Evolutionary conservation across 208 protist species (phyloP).

Genomic region (Acanthamoeba triangularis): DNA sequence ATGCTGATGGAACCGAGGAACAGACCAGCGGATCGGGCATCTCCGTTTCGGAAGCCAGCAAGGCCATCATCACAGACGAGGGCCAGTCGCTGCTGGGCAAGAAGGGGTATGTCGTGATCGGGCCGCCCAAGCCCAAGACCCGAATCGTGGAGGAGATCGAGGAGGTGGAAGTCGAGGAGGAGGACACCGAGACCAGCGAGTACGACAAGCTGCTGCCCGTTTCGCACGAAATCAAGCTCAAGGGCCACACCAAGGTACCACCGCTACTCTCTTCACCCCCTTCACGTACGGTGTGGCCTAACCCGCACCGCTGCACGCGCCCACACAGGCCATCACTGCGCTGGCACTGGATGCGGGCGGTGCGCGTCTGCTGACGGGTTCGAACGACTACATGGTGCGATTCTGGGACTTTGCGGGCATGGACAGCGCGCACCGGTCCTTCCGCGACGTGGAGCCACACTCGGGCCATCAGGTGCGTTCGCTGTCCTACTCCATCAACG

Average conservation of each 20-base stretch:
- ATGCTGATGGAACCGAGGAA: not conserved
- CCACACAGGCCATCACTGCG: constrained; percentile 21
- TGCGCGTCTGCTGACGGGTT: constrained; percentile 47
- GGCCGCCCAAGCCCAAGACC: constrained; percentile 37
- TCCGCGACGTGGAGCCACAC: constrained; percentile 52
- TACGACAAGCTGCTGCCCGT: constrained; percentile 11
- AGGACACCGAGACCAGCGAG: constrained; percentile 9
- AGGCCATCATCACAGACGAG: constrained; percentile 29
- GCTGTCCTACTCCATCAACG: constrained; percentile 31
- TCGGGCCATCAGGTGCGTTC: constrained; percentile 2
- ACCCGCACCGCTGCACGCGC: not conserved
- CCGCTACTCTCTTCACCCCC: too few relatives aligned
- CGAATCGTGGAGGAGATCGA: not conserved
- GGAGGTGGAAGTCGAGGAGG: constrained; percentile 42
- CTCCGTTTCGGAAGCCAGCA: not conserved
- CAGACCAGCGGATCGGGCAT: not conserved
- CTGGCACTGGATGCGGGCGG: constrained; percentile 25
- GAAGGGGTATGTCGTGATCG: constrained; percentile 40
- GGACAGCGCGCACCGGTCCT: constrained; percentile 39
- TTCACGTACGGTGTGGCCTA: too few relatives aligned
- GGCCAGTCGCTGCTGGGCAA: not conserved
- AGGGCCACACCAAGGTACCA: constrained; percentile 8
- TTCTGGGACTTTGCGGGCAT: constrained; percentile 72
- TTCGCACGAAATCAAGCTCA: constrained; percentile 50
- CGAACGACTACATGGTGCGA: constrained; percentile 5